Percentiles rank a stretch among this genome's conserved stretches.
phyloP scores from a whole-genome alignment of 2,329 filamentous ascomycete species.

The Aspergillus sp. region DNA sequence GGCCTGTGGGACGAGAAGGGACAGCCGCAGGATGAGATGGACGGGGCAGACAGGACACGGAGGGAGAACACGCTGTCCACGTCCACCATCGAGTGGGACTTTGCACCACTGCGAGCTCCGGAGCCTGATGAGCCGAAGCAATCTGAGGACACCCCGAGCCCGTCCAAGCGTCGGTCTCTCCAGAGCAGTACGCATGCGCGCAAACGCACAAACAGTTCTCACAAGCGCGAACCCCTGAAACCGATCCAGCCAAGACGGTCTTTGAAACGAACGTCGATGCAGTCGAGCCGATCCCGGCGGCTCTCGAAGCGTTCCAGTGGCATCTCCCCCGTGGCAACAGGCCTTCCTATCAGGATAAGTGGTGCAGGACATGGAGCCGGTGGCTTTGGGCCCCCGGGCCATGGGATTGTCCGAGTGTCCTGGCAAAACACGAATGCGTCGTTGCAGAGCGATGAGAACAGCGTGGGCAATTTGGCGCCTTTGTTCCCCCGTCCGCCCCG shows the following conservation, averaged over 20 bases:
- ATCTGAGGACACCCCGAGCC: slow-evolving; percentile 17
- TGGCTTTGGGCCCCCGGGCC: slow-evolving; percentile 35
- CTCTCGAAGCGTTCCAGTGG: slow-evolving; percentile 40
- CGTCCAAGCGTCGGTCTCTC: slow-evolving; percentile 28
- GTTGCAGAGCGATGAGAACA: slow-evolving; percentile 35
- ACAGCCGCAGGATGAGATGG: slow-evolving; percentile 15
- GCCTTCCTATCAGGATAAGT: slow-evolving; percentile 39
- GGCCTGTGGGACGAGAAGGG: slow-evolving; percentile 29
- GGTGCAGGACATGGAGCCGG: slow-evolving; percentile 44
- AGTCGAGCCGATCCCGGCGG: slow-evolving; percentile 35
- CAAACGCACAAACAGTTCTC: slow-evolving; percentile 28
- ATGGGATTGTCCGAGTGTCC: slow-evolving; percentile 34
- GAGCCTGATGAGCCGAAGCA: slow-evolving; percentile 22
- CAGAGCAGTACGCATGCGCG: slow-evolving; percentile 29
- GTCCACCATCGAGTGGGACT: slow-evolving; percentile 31
- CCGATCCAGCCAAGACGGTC: slow-evolving; percentile 34
- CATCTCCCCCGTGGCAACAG: slow-evolving; percentile 35
- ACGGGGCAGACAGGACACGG: slow-evolving; percentile 4
- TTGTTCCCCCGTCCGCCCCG: slow-evolving; percentile 35
- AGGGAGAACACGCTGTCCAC: slow-evolving; percentile 27
- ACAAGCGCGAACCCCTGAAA: slow-evolving; percentile 35
- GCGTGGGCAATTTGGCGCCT: slow-evolving; percentile 34
- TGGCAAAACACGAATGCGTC: slow-evolving; percentile 39
- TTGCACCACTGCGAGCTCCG: slow-evolving; percentile 23
- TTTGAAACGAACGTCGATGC: slow-evolving; percentile 35